Evolutionary conservation across 108 stramenopile species (phyloP), one percentile per base, ranked within the genome.

Genomic region (Skeletonema grethae): DNA sequence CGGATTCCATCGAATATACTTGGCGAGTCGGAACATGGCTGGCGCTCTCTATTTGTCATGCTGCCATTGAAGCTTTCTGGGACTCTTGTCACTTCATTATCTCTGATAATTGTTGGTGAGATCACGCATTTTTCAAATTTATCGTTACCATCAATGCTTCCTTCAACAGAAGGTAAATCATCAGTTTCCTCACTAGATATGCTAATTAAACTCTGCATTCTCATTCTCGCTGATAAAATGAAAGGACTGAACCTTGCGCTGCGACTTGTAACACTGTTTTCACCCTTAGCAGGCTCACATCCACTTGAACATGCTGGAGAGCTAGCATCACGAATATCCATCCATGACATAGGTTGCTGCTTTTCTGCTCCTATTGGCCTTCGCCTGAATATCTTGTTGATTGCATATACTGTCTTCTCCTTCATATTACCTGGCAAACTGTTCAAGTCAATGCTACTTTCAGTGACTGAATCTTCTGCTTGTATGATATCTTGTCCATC

Each of bases 251-350:
- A 20, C 46, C 46, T 48, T 48, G 46, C 18, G 46, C 46, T 48
- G 16, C 18, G 50, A 22, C 50, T 53, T 53, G 50, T n/a, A 24
- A 53, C 7, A 53, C 50, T 53, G 9, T 53, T 53, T 53, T 24
- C 41, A n/a, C 15, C 20, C 22, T 53, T 53, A 15, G 22, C 50
- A 53, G 50, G 50, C 5, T 20, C 50, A 24, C 50, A 53, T 22
- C 50, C 50, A 22, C 50, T 53, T 2, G 50, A 53, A 16, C 50
- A 53, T 22, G 50, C 50, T 22, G 50, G 50, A 7, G 50, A 53
- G 20, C 50, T 22, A 2, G 22, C 50, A 53, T 53, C 50, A 53
- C 50, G 50, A 53, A 53, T 53, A n/a, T 53, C 50, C 50, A 53
- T 53, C 50, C 50, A 53, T 0, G 50, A 24, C 50, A 22, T 20